Base-by-base conservation (phyloP, 495 filamentous ascomycete genomes). In the Gamarada debralockiae region DNA sequence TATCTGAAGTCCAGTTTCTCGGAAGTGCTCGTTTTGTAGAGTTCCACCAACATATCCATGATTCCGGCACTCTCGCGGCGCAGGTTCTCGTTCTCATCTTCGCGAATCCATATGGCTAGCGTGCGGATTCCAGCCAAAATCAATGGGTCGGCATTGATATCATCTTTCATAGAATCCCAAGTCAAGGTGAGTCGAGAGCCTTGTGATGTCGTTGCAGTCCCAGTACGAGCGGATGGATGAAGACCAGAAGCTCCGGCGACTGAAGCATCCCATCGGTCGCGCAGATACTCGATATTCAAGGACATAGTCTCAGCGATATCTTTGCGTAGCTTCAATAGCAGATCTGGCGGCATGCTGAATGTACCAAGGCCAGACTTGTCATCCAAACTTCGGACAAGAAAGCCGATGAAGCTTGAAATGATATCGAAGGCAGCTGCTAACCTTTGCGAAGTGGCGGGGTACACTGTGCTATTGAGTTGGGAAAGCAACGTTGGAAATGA, bases 221-320 rank as follows among this genome's bases (percentile, higher is more conserved):
- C 53, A 8, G 58, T 45, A 15, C 70, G 73, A 12, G 72, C 69
- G 21, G 75, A 68, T 1, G 73, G 70, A 52, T 79, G 74, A 34
- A 82, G 61, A 10, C 78, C 79, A 46, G 74, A 67, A 2, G 74
- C 77, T 14, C 79, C 80, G 0, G 76, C 73, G 14, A 74, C 66
- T 9, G 73, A 72, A 1, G 75, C 76, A 56, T 87, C 83, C 75
- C 77, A 86, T 15, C 83, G 67, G 55, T 87, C 84, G 23, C 82
- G 76, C 0, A 87, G 69, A 64, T 79, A 82, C 61, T 86, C 84
- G 58, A 83, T 72, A 0, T 75, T 71, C 3, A 81, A 66, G 4
- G 76, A 77, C 38, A 86, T 67, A 1, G 78, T 79, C 54, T 83
- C 80, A 3, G 70, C 69, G 48, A 87, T 72, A 52, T 79, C 73